Evolutionary conservation across 148 eudicot genomes (phyloP), one percentile per base, ranked within the genome.

Genomic region (Rhododendron ferrugineum): DNA sequence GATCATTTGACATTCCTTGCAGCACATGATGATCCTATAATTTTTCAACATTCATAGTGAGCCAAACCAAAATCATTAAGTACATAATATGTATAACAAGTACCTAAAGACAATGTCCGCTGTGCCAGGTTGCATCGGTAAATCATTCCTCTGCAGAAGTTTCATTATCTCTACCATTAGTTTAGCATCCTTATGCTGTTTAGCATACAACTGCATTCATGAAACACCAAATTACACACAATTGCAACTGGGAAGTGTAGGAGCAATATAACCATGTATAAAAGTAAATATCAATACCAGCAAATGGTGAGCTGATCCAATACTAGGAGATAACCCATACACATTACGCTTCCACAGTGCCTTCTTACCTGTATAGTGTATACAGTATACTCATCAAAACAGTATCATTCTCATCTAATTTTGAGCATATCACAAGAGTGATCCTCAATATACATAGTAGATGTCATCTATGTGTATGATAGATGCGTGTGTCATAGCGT

Each of bases 91-190:
- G 42, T 40, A 40, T 42, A 34, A 26, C 36, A 3, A 11, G 23
- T 94, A 97, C 99, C 96, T 92, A 89, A 94, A 93, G 85, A 95
- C 92, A 77, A 94, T 88, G 88, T 95, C 98, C 37, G 98, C 98
- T 42, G 96, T 97, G 83, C 96, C 93, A 84, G 99, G 94, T 83
- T 94, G 99, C 91, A 95, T 46, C 37, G 94, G 95, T 79, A 97
- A 64, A 84, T 91, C 91, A 88, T 95, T 97, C 86, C 60, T 90
- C 86, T 91, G 92, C 87, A 97, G 84, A 87, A 92, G 93, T 76
- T 90, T 90, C 98, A 97, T 92, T 79, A 95, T 85, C 30, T 90
- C 91, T 66, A 84, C 87, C 98, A 93, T 88, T 89, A 97, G 93
- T 79, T 90, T 85, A 85, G 85, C 86, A 90, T 97, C 95, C 86